Percentiles rank a stretch among this genome's conserved stretches.
Conservation (phyloP, 2,329 filamentous ascomycete species). For the Cyclaneusma minus region DNA sequence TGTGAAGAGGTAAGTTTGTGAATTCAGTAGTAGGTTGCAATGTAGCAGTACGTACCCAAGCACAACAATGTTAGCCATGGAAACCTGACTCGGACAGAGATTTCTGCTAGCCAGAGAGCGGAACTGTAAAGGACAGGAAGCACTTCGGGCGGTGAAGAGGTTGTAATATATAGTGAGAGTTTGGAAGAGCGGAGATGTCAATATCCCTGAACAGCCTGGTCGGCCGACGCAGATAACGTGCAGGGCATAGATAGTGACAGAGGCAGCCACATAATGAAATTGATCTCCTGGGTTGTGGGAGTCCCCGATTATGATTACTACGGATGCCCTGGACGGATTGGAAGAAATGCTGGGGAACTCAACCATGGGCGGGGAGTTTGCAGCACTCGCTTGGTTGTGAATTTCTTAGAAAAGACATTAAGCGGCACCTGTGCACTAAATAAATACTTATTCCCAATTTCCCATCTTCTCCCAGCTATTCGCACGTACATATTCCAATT, state of each 20-base stretch:
- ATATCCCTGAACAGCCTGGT: slow-evolving; percentile 1
- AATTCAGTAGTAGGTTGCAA: slow-evolving; percentile 1
- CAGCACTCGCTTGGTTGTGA: too few species aligned
- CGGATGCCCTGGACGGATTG: too few species aligned
- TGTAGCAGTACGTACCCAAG: slow-evolving; percentile 17
- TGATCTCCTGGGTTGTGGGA: too few species aligned
- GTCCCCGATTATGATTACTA: too few species aligned
- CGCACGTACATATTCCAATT: too few species aligned
- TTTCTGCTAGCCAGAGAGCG: background rate
- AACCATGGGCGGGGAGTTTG: too few species aligned
- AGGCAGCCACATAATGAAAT: background rate
- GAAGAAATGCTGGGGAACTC: too few species aligned
- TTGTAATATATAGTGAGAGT: background rate
- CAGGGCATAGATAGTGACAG: background rate
- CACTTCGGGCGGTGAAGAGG: slow-evolving; percentile 1
- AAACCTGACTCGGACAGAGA: background rate
- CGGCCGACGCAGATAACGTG: slow-evolving; percentile 1
- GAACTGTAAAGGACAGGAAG: background rate
- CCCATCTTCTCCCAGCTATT: too few species aligned
- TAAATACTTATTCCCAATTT: too few species aligned
- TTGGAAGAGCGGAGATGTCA: slow-evolving; percentile 1
- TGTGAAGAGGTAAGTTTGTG: slow-evolving; percentile 14
- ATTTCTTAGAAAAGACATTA: too few species aligned
- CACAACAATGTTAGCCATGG: slow-evolving; percentile 21
- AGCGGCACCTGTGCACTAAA: too few species aligned